A percentile compares a stretch with the other conserved stretches of the same genome.
These are phyloP conservation scores for Echites panduratus DNA, from an alignment of 257 asterid genomes.

Conservation along the genomic window DNA sequence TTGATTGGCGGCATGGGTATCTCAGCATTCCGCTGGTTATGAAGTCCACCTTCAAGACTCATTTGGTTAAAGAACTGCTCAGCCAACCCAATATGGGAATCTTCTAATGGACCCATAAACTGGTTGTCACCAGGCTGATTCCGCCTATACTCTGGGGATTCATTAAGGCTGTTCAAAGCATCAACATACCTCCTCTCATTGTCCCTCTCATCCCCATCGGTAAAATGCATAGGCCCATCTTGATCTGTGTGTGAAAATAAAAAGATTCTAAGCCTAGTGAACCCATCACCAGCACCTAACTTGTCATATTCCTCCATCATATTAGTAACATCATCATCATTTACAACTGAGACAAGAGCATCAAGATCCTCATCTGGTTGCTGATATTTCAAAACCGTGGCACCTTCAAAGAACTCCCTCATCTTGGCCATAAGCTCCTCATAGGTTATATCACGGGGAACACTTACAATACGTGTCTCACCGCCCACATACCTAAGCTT, in stretches of 20 bases:
- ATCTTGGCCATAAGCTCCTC: slow-evolving; percentile 85
- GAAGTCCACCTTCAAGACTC: slow-evolving; percentile 64
- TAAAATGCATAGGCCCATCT: slow-evolving; percentile 66
- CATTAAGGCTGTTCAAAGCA: slow-evolving; percentile 90
- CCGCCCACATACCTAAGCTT: slow-evolving; percentile 97
- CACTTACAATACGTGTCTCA: slow-evolving; percentile 82
- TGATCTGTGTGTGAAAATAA: slow-evolving; percentile 61
- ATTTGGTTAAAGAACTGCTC: slow-evolving; percentile 71
- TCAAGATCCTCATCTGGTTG: slow-evolving; percentile 99
- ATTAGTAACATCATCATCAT: slow-evolving; percentile 89
- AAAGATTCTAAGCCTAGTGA: slow-evolving; percentile 82
- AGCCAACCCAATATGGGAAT: slow-evolving; percentile 42
- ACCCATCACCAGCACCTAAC: slow-evolving; percentile 74
- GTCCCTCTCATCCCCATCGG: slow-evolving; percentile 89
- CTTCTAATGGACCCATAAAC: slow-evolving; percentile 49
- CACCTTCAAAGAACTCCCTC: slow-evolving; percentile 89
- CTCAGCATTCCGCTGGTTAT: slow-evolving; percentile 74
- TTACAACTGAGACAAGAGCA: slow-evolving; percentile 93
- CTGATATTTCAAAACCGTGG: slow-evolving; percentile 69
- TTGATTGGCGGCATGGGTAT: slow-evolving; percentile 65
- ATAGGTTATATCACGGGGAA: slow-evolving; percentile 63
- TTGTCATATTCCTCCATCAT: slow-evolving; percentile 99
- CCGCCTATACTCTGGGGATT: slow-evolving; percentile 69
- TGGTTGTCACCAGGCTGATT: slow-evolving; percentile 45
- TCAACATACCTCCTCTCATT: slow-evolving; percentile 91